Conservation (phyloP, 139 green algal genomes). For the Chlorella sp. region DNA sequence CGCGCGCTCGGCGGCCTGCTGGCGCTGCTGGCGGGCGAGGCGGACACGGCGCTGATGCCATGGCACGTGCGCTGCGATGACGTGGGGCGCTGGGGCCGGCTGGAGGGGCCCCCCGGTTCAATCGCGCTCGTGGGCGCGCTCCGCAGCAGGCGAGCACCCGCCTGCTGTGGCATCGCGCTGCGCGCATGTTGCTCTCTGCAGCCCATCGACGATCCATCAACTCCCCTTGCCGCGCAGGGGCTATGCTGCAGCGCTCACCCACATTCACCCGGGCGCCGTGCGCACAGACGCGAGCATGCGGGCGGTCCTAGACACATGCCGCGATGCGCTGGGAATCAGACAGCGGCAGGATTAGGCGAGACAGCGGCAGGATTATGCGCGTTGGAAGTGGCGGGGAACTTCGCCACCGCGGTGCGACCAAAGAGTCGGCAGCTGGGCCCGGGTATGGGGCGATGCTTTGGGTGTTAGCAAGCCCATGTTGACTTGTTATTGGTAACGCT, state of each 20-base stretch:
- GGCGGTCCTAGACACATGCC: no score
- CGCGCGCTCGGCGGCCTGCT: not conserved
- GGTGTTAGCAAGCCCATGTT: no score
- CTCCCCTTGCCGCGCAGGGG: not conserved
- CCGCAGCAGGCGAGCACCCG: not conserved
- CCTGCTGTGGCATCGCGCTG: not conserved
- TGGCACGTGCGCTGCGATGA: slow-evolving; percentile 10
- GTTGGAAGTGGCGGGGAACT: no score
- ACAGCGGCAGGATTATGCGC: no score
- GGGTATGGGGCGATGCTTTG: no score
- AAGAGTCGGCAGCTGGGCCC: no score
- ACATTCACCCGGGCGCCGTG: no score
- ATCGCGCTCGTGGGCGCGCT: not conserved
- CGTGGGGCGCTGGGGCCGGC: not conserved
- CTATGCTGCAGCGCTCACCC: not conserved
- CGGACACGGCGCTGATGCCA: not conserved
- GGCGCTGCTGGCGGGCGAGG: not conserved
- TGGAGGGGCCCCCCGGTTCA: not conserved
- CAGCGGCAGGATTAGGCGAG: no score
- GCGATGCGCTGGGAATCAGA: no score
- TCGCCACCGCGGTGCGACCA: no score
- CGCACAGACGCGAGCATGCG: no score
- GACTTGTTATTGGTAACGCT: no score
- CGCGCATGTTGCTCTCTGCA: not conserved
- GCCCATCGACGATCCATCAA: not conserved